Evolutionary conservation across 495 filamentous ascomycete species (phyloP).

Genomic region (Daldinia childiae): DNA sequence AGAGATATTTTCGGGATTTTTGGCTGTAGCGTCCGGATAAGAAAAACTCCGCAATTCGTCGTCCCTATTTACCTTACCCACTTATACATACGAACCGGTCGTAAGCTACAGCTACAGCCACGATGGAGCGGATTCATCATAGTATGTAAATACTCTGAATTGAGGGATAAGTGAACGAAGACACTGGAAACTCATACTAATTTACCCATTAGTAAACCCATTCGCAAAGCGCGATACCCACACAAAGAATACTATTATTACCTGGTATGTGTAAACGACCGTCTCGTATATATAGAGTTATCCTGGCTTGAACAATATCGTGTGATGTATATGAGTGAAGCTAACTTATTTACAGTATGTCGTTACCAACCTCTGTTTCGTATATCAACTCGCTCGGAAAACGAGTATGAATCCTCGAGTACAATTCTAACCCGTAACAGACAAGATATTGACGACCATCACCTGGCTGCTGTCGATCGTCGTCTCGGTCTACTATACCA

Average conservation of each 20-base stretch:
- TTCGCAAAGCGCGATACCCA: slow-evolving; percentile 72
- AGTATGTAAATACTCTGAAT: slow-evolving; percentile 48
- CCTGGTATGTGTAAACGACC: slow-evolving; percentile 38
- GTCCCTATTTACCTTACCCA: not conserved
- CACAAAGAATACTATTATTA: slow-evolving; percentile 55
- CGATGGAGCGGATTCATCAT: slow-evolving; percentile 55
- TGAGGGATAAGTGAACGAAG: no score
- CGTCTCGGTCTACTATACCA: slow-evolving; percentile 73
- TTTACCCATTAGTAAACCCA: slow-evolving; percentile 64
- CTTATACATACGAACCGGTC: not conserved
- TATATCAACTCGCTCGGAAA: not conserved
- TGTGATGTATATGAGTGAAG: not conserved
- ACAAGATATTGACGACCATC: slow-evolving; percentile 74
- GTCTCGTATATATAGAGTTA: not conserved
- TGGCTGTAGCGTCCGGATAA: slow-evolving; percentile 4
- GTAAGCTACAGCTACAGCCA: slow-evolving; percentile 16
- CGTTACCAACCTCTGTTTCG: not conserved
- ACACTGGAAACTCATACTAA: slow-evolving; percentile 11
- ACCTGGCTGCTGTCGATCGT: slow-evolving; percentile 77
- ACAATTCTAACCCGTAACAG: slow-evolving; percentile 40
- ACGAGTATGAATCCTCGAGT: not conserved
- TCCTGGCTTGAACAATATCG: not conserved
- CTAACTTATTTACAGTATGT: slow-evolving; percentile 27
- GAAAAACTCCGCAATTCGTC: slow-evolving; percentile 1
- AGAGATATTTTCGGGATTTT: slow-evolving; percentile 8